These are phyloP conservation scores for Terfezia boudieri DNA, from an alignment of 495 filamentous ascomycete genomes.

Conservation along the genomic window DNA sequence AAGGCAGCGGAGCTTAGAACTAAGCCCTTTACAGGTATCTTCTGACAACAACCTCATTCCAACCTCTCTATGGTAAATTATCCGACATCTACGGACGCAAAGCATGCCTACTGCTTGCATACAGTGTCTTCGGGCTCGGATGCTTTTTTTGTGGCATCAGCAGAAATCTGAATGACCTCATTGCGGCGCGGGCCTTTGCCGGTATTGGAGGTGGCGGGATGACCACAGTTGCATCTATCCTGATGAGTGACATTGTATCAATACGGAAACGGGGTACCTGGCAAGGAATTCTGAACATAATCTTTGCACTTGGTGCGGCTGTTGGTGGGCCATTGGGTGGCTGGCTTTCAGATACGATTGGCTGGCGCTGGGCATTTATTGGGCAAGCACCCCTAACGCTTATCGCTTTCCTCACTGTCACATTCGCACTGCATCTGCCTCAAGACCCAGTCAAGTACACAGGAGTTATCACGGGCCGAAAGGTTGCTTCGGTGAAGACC, in stretches of 20 bases:
- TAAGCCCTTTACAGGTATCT: slow-evolving; percentile 28
- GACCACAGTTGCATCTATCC: slow-evolving; percentile 56
- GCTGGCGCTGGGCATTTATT: slow-evolving; percentile 71
- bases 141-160: slow-evolving; percentile 52
- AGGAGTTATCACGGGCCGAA: slow-evolving; percentile 22
- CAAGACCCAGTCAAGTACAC: slow-evolving; percentile 22
- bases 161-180: slow-evolving; percentile 44
- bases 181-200: slow-evolving; percentile 36
- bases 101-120: slow-evolving; percentile 45
- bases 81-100: slow-evolving; percentile 75
- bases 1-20: too few species aligned
- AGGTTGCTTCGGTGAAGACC: slow-evolving; percentile 23
- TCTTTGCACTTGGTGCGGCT: slow-evolving; percentile 47
- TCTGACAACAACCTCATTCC: slow-evolving; percentile 56
- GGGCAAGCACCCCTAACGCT: slow-evolving; percentile 48
- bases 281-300: slow-evolving; percentile 67
- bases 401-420: slow-evolving; percentile 41
- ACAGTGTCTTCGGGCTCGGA: slow-evolving; percentile 50
- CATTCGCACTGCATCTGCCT: slow-evolving; percentile 41
- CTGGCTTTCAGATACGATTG: slow-evolving; percentile 47
- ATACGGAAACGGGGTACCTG: slow-evolving; percentile 56
- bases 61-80: slow-evolving; percentile 56
- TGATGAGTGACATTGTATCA: slow-evolving; percentile 56
- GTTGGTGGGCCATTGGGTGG: slow-evolving; percentile 59
- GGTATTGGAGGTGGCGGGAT: slow-evolving; percentile 43